Base-by-base conservation (phyloP, 257 asterid species). In the Solanum sejunctum region DNA sequence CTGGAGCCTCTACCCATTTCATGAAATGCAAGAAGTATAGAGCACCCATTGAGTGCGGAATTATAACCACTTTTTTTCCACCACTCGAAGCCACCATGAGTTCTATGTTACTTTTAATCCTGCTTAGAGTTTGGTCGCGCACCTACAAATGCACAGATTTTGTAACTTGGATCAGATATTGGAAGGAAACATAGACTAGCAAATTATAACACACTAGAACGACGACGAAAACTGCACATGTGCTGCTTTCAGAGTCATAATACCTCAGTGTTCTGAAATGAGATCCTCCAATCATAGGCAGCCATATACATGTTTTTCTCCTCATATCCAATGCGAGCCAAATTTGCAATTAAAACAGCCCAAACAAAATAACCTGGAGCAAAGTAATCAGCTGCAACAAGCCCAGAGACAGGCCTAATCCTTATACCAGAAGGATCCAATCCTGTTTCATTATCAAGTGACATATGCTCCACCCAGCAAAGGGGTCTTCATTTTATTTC, bases 1-100 rank as follows among this genome's bases (percentile, higher is more conserved):
- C 89, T 8, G 97, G 93, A 67, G 95, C 94, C 86, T 94, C 98
- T 67, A 94, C 98, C 97, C 98, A 94, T 87, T 94, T 94, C 98
- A 94, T 94, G 89, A 94, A 94, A 89, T 94, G 97, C 90, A 94
- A 86, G 93, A 94, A 93, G 88, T 93, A 94, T 79, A 93, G 86
- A 87, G 84, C 95, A 81, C 98, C 97, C 98, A 94, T 94, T 23
- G 98, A 94, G 86, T 94, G 98, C 39, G 98, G 96, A 80, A 94
- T 92, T 78, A 93, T 92, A 75, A 93, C 98, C 81, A 88, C 98
- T 88, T 93, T 94, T 84, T 91, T 91, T 36, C 95, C 97, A 58
- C 91, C 92, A 83, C 90, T 94, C 17, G 93, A 91, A 73, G 93
- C 92, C 82, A 94, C 94, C 97, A 92, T 91, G 84, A 92, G 90